phyloP scores from a whole-genome alignment of 768 basidiomycete species.

The Tylopilus rubrobrunneus region DNA sequence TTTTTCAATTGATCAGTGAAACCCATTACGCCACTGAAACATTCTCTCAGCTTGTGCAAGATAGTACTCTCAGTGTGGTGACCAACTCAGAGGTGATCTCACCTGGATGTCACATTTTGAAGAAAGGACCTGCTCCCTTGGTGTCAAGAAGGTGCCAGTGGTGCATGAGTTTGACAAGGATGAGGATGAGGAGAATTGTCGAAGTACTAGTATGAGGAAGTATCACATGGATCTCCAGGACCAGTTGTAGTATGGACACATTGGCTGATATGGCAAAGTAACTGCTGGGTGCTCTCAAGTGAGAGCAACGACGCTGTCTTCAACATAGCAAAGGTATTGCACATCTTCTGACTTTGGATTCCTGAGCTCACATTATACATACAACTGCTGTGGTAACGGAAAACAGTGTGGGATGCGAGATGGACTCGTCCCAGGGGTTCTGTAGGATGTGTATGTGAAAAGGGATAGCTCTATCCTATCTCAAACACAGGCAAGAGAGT shows the following conservation, averaged over 20 bases:
- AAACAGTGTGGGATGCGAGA: no score
- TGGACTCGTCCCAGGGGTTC: no score
- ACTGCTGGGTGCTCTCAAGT: conserved; percentile 78
- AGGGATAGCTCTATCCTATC: no score
- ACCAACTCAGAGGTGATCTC: conserved; percentile 69
- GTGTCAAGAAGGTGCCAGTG: conserved; percentile 29
- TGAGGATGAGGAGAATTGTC: conserved; percentile 60
- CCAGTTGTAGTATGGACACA: conserved; percentile 44
- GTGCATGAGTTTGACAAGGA: conserved; percentile 54
- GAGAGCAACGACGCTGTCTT: conserved; percentile 70
- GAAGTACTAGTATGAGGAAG: conserved; percentile 49
- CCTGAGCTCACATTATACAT: conserved; percentile 3
- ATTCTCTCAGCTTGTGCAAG: no score
- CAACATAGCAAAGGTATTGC: conserved; percentile 40
- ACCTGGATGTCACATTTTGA: conserved; percentile 71
- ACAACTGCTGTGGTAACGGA: no score
- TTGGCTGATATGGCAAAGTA: conserved; percentile 72
- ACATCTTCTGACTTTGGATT: no score
- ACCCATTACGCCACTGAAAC: no score
- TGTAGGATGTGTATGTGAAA: no score
- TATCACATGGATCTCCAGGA: conserved; percentile 24
- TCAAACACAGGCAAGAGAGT: no score
- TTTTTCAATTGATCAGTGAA: no score
- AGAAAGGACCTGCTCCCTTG: conserved; percentile 56
- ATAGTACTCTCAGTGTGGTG: conserved; percentile 53